Evolutionary conservation across 2,329 filamentous ascomycete species (phyloP).

Genomic region (Epichloe baconii): DNA sequence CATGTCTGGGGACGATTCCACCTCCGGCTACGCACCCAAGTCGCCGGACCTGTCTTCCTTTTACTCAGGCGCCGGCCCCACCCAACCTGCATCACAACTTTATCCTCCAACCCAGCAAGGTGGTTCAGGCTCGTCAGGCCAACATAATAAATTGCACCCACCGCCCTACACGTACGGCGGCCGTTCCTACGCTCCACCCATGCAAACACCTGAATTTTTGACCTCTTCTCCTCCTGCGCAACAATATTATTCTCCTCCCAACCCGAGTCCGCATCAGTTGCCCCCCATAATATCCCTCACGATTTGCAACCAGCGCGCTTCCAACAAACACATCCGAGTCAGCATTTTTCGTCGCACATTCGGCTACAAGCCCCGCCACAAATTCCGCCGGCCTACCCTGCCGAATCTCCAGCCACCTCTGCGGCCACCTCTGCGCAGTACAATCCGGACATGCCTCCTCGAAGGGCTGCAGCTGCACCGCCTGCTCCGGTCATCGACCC

Average conservation of each 20-base stretch:
- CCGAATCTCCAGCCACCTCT: background rate
- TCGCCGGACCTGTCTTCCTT: conserved; percentile 47
- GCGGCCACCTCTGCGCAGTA: conserved; percentile 2
- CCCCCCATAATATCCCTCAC: conserved; percentile 6
- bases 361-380: conserved; percentile 3
- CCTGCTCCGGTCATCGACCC: conserved; percentile 34
- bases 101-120: conserved; percentile 2
- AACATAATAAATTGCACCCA: conserved; percentile 24
- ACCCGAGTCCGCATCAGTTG: conserved; percentile 6
- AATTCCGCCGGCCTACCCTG: conserved; percentile 1
- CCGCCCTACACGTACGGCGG: conserved; percentile 14
- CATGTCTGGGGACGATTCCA: conserved; percentile 34
- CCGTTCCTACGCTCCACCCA: conserved; percentile 14
- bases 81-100: conserved; percentile 9
- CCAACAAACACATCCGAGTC: conserved; percentile 2
- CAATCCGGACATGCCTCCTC: conserved; percentile 21
- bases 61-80: conserved; percentile 27
- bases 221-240: conserved; percentile 11
- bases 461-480: conserved; percentile 17
- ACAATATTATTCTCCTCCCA: conserved; percentile 11
- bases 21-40: conserved; percentile 38
- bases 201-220: conserved; percentile 17
- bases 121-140: conserved; percentile 4
- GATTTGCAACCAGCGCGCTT: conserved; percentile 8
- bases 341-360: background rate